Percentiles rank a stretch among this genome's conserved stretches.
phyloP scores from a whole-genome alignment of 2,329 filamentous ascomycete genomes.

The Colletotrichum kahawae region DNA sequence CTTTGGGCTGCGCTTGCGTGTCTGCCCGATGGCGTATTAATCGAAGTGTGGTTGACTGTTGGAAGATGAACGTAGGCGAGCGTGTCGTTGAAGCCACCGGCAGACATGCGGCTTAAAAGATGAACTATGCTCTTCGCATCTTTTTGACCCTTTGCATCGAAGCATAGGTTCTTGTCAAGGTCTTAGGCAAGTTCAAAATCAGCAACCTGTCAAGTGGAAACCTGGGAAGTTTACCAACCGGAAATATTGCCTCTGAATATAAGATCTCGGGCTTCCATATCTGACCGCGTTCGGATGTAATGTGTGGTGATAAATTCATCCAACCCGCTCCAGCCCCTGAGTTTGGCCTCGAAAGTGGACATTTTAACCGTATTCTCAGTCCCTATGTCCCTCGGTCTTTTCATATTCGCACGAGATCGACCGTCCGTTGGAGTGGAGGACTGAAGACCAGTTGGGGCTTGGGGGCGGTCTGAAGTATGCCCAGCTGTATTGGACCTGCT shows the following conservation, averaged over 20 bases:
- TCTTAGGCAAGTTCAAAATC: rapidly evolving
- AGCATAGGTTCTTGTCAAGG: neutral
- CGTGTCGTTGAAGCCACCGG: neutral
- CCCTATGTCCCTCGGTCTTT: neutral
- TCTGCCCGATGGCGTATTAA: rapidly evolving
- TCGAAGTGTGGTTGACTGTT: neutral
- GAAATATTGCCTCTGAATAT: neutral
- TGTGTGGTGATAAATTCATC: neutral
- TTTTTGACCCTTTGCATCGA: neutral
- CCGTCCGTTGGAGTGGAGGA: neutral
- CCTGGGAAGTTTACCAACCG: neutral
- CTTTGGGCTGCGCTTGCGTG: neutral
- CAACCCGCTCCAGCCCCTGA: neutral
- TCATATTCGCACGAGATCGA: neutral
- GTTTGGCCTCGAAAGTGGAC: neutral
- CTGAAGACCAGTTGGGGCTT: neutral
- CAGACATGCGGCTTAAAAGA: neutral
- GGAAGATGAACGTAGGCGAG: neutral
- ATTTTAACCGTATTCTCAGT: neutral
- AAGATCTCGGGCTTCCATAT: neutral
- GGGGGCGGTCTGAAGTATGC: neutral
- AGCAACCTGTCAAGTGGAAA: rapidly evolving
- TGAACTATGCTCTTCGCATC: neutral
- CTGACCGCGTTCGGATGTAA: neutral
- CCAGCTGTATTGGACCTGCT: neutral